These are phyloP conservation scores for Globisporangium solare DNA, from an alignment of 352 stramenopile genomes.

Conservation along the genomic window DNA sequence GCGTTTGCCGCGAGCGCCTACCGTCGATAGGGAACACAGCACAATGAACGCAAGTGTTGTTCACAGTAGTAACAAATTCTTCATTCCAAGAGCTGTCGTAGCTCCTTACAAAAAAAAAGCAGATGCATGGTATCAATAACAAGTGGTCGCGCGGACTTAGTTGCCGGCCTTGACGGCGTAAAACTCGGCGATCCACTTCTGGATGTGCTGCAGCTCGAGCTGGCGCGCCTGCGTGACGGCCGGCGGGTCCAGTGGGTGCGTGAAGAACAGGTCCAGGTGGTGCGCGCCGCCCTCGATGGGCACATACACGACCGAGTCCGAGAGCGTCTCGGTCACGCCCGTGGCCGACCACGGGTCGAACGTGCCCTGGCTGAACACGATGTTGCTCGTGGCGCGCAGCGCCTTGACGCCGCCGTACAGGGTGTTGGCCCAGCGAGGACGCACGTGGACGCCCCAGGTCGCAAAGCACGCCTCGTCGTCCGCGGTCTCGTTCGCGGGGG, in stretches of 20 bases:
- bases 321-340: slow-evolving; percentile 36
- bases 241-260: slow-evolving; percentile 47
- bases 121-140: too few relatives aligned
- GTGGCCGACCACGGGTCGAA: slow-evolving; percentile 58
- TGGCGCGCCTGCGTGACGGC: slow-evolving; percentile 30
- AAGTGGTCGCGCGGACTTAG: too few relatives aligned
- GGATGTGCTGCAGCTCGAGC: slow-evolving; percentile 48
- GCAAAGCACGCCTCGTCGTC: slow-evolving; percentile 31
- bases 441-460: slow-evolving; percentile 39
- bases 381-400: slow-evolving; percentile 41
- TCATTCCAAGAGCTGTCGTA: too few relatives aligned
- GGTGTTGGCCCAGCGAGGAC: slow-evolving; percentile 35
- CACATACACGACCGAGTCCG: slow-evolving; percentile 46
- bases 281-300: slow-evolving; percentile 48
- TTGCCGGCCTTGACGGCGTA: slow-evolving; percentile 10
- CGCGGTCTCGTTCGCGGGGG: slow-evolving; percentile 18
- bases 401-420: slow-evolving; percentile 51
- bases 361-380: slow-evolving; percentile 65
- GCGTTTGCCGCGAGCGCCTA: slow-evolving; percentile 37
- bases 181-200: slow-evolving; percentile 45
- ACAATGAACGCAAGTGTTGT: too few relatives aligned
- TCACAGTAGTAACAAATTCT: too few relatives aligned
- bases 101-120: too few relatives aligned
- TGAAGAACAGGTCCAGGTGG: slow-evolving; percentile 86
- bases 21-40: slow-evolving; percentile 15